These are phyloP conservation scores for Cryphonectria carpinicola DNA, from an alignment of 2,329 filamentous ascomycete species.

Conservation along the genomic window DNA sequence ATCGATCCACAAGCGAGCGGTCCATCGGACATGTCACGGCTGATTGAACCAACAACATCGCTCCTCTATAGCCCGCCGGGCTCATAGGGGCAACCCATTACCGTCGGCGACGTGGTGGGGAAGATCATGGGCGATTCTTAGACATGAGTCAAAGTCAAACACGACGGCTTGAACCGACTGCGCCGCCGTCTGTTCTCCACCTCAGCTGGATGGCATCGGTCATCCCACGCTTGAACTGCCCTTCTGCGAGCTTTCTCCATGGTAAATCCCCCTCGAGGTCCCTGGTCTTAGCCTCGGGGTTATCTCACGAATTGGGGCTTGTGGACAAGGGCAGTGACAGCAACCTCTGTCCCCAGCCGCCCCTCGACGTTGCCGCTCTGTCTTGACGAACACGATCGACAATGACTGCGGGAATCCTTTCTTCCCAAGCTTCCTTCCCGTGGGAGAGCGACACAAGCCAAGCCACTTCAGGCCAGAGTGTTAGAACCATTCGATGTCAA, in stretches of 20 bases:
- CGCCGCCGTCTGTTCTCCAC: slow-evolving; percentile 2
- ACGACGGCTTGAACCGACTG: slow-evolving; percentile 25
- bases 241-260: slow-evolving; percentile 8
- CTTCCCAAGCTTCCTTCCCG: not conserved
- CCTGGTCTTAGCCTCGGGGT: slow-evolving; percentile 11
- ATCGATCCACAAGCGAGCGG: not conserved
- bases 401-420: slow-evolving; percentile 7
- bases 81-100: slow-evolving; percentile 1
- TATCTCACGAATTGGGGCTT: slow-evolving; percentile 12
- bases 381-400: slow-evolving; percentile 11
- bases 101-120: slow-evolving; percentile 9
- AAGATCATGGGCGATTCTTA: not conserved
- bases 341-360: not conserved
- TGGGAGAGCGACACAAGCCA: not conserved
- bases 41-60: not conserved
- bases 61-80: not conserved
- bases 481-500: not conserved
- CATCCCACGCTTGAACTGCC: slow-evolving; percentile 9
- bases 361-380: not conserved
- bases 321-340: slow-evolving; percentile 6
- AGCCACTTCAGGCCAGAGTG: not conserved
- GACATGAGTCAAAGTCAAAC: slow-evolving; percentile 24
- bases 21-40: slow-evolving; percentile 8
- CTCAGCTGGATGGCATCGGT: slow-evolving; percentile 4
- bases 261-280: not conserved